These are phyloP conservation scores for Cinchona pubescens DNA, from an alignment of 257 asterid genomes.

Conservation along the genomic window DNA sequence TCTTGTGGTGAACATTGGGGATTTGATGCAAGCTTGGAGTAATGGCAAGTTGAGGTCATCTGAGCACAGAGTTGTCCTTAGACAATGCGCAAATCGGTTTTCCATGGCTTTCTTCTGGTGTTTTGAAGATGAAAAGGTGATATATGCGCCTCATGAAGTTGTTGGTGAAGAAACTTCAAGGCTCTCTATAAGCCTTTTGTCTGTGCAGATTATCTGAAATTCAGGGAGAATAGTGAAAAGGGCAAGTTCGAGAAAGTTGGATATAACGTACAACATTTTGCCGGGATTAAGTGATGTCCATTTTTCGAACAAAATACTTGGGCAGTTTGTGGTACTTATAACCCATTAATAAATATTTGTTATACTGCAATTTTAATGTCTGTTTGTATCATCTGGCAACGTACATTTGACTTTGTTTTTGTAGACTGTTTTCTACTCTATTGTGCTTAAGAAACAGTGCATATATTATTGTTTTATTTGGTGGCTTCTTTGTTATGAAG, in stretches of 20 bases:
- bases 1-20: constrained; percentile 69
- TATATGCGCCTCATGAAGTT: constrained; percentile 57
- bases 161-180: constrained; percentile 36
- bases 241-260: constrained; percentile 80
- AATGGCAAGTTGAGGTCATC: constrained; percentile 58
- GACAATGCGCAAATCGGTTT: constrained; percentile 41
- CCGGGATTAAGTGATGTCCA: constrained; percentile 39
- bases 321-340: no score
- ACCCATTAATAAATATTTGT: no score
- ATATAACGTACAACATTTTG: constrained; percentile 63
- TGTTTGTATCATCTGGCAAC: no score
- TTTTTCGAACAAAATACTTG: no score
- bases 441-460: no score
- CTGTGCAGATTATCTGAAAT: constrained; percentile 56
- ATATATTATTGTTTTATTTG: no score
- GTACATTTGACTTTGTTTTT: no score
- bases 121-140: constrained; percentile 62
- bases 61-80: constrained; percentile 62
- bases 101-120: constrained; percentile 77
- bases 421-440: no score
- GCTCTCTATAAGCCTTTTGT: constrained; percentile 51
- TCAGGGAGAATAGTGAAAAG: constrained; percentile 51
- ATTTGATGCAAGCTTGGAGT: constrained; percentile 81
- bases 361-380: no score
- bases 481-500: no score